phyloP scores from a whole-genome alignment of 331 rosid species.

The Rosa hybrid region DNA sequence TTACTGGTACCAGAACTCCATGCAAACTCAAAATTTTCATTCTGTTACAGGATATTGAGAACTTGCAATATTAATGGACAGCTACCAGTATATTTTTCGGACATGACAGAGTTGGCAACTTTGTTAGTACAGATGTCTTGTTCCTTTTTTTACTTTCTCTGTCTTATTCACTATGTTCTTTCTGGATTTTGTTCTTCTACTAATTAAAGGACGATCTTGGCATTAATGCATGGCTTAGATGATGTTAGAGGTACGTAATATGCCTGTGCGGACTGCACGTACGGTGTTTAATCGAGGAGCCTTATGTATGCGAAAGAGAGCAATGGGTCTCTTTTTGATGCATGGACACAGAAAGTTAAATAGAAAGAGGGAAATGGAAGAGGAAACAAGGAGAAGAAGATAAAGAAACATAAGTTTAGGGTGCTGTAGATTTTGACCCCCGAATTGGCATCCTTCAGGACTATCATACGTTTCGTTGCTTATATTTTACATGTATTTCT shows the following conservation, averaged over 20 bases:
- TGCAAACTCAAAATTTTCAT: not conserved
- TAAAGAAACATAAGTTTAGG: not conserved
- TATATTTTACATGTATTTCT: not conserved
- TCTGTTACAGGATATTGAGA: conserved; percentile 54
- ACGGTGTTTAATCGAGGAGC: not conserved
- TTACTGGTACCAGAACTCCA: not conserved
- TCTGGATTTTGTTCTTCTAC: no score
- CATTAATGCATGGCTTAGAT: not conserved
- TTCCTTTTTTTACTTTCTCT: conserved; percentile 23
- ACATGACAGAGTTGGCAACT: conserved; percentile 24
- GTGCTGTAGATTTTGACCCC: not conserved
- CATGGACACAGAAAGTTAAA: not conserved
- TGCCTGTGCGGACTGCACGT: no score
- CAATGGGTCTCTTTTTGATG: not conserved
- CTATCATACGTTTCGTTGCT: not conserved
- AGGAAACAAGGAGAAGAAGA: not conserved
- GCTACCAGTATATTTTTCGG: conserved; percentile 38
- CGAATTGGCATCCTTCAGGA: not conserved
- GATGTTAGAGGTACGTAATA: no score
- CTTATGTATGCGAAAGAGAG: not conserved
- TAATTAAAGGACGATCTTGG: not conserved
- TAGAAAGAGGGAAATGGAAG: not conserved
- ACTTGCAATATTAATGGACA: conserved; percentile 67
- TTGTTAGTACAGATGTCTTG: conserved; percentile 40
- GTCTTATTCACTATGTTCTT: no score